These are phyloP conservation scores for Podaxis mareebaensis DNA, from an alignment of 768 basidiomycete species.

Conservation along the genomic window DNA sequence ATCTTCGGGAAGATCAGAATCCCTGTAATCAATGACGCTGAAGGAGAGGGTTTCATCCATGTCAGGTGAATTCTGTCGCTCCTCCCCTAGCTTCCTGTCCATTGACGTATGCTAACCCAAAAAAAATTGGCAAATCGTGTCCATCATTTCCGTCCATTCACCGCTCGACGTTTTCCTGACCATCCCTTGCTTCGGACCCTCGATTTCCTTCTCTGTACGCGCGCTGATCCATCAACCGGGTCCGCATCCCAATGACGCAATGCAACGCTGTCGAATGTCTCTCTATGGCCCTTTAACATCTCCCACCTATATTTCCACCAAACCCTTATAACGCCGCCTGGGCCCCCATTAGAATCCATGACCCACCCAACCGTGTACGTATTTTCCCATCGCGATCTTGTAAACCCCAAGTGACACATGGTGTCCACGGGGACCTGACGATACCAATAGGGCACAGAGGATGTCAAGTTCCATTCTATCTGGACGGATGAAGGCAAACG, in stretches of 20 bases:
- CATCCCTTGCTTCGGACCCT: constrained; percentile 9
- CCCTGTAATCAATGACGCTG: constrained; percentile 60
- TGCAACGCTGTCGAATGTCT: neutral
- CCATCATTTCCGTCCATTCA: neutral
- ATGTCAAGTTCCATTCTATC: constrained; percentile 72
- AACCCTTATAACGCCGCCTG: constrained; percentile 11
- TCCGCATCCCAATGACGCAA: constrained; percentile 14
- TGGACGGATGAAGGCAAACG: constrained; percentile 60
- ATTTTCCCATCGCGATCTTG: neutral
- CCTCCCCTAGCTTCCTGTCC: constrained; percentile 12
- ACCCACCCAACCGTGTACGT: constrained; percentile 69
- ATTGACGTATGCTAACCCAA: neutral
- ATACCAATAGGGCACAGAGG: constrained; percentile 53
- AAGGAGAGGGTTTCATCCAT: constrained; percentile 69
- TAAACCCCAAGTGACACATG: constrained; percentile 11
- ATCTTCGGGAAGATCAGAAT: constrained; percentile 77
- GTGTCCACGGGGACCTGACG: constrained; percentile 5
- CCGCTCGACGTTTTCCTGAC: neutral
- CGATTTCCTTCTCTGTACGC: constrained; percentile 4
- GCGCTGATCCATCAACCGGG: constrained; percentile 8
- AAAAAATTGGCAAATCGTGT: neutral
- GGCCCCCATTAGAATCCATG: constrained; percentile 57
- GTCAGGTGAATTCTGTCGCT: constrained; percentile 50
- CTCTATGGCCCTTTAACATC: constrained; percentile 8
- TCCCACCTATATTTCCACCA: constrained; percentile 4